Evolutionary conservation across 2,329 filamentous ascomycete species (phyloP).

Genomic region (Phyllosticta citribraziliensis): DNA sequence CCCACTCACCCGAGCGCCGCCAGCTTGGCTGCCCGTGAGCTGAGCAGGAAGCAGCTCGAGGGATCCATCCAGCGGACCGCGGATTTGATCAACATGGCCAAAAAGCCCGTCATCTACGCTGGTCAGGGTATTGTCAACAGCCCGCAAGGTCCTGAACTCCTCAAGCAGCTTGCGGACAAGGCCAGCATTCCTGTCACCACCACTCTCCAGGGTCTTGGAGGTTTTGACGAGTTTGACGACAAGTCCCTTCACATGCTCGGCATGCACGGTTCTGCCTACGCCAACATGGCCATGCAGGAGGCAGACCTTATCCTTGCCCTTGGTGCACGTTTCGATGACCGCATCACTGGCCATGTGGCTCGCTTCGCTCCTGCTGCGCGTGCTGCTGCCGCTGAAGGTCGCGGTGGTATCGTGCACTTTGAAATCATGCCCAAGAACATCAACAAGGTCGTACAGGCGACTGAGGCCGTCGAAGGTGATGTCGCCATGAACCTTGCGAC

Average conservation of each 20-base stretch:
- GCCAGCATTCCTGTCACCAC: slow-evolving; percentile 88
- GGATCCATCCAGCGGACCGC: slow-evolving; percentile 68
- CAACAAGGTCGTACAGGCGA: slow-evolving; percentile 97
- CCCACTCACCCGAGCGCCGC: slow-evolving; percentile 80
- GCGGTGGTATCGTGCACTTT: slow-evolving; percentile 93
- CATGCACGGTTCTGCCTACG: slow-evolving; percentile 95
- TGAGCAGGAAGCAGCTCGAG: slow-evolving; percentile 62
- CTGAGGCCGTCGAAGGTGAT: slow-evolving; percentile 89
- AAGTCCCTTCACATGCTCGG: slow-evolving; percentile 97
- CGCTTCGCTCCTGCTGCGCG: slow-evolving; percentile 88
- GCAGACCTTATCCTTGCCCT: slow-evolving; percentile 93
- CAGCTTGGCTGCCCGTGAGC: slow-evolving; percentile 66
- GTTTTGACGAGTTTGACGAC: slow-evolving; percentile 83
- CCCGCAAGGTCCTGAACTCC: slow-evolving; percentile 65
- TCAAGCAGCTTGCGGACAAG: slow-evolving; percentile 85
- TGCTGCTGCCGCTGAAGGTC: slow-evolving; percentile 70
- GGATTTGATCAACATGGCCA: slow-evolving; percentile 71
- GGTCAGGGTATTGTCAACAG: slow-evolving; percentile 79
- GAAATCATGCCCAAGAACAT: slow-evolving; percentile 99
- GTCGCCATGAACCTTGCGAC: slow-evolving; percentile 67
- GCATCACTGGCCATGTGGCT: slow-evolving; percentile 69
- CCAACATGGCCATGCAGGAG: slow-evolving; percentile 97
- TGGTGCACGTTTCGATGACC: slow-evolving; percentile 90
- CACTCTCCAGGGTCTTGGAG: slow-evolving; percentile 86
- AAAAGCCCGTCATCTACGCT: slow-evolving; percentile 93